A percentile compares a stretch with the other conserved stretches of the same genome.
These are phyloP conservation scores for Ampelocalamus luodianensis DNA, from an alignment of 176 grass and related monocot genomes.

Conservation along the genomic window DNA sequence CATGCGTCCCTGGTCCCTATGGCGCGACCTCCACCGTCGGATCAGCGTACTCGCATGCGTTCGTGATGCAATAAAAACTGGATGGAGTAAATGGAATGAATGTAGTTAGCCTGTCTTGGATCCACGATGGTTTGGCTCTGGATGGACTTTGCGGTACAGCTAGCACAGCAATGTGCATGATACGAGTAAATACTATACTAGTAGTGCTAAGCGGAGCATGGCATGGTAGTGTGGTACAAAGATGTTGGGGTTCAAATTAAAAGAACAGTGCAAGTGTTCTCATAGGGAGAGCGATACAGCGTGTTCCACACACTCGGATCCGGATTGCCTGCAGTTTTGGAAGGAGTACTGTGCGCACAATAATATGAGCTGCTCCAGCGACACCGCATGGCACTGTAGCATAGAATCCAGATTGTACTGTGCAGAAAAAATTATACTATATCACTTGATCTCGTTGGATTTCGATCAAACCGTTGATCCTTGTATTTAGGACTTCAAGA, in stretches of 20 bases:
- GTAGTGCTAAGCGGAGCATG: not conserved
- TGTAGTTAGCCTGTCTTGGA: not conserved
- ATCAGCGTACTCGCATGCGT: not conserved
- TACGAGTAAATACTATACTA: not conserved
- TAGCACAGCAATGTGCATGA: not conserved
- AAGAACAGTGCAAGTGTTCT: not conserved
- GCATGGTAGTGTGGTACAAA: not conserved
- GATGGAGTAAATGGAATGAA: not conserved
- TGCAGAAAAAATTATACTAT: too few species aligned
- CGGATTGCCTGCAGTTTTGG: too few species aligned
- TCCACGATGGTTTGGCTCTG: not conserved
- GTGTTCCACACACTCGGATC: too few species aligned
- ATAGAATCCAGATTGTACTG: too few species aligned
- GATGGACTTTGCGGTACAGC: not conserved
- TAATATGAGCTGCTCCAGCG: too few species aligned
- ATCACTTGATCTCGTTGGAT: too few species aligned
- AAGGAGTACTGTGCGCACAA: too few species aligned
- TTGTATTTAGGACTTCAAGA: too few species aligned
- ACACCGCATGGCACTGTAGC: too few species aligned
- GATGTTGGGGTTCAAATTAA: not conserved
- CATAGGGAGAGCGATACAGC: too few species aligned
- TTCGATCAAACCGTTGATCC: too few species aligned
- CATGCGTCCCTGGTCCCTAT: not conserved
- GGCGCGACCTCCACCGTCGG: not conserved
- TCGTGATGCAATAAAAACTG: not conserved